These are phyloP conservation scores for Boletales sp. DNA, from an alignment of 768 basidiomycete genomes.

Conservation along the genomic window DNA sequence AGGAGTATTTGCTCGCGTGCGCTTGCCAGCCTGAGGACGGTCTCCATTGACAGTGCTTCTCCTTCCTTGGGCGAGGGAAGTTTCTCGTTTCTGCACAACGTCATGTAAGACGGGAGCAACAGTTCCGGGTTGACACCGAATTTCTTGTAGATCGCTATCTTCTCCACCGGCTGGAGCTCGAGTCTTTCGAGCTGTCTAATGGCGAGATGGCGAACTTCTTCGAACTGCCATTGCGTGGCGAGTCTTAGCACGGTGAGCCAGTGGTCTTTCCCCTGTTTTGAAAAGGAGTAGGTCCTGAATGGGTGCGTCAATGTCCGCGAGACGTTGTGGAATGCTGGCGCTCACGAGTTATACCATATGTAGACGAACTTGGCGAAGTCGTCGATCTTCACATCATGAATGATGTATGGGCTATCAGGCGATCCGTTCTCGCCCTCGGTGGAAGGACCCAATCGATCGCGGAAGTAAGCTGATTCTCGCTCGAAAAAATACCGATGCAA, in stretches of 20 bases:
- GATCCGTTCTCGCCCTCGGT: constrained; percentile 3
- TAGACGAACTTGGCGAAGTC: constrained; percentile 49
- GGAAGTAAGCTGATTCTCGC: constrained; percentile 32
- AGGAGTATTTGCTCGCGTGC: constrained; percentile 47
- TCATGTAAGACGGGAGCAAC: constrained; percentile 50
- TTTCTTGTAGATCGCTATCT: constrained; percentile 54
- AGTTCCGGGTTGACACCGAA: constrained; percentile 46
- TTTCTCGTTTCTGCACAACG: constrained; percentile 47
- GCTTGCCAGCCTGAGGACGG: constrained; percentile 46
- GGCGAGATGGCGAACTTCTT: constrained; percentile 46
- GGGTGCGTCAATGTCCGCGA: neutral
- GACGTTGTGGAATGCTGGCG: constrained; percentile 26
- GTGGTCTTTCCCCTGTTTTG: constrained; percentile 44
- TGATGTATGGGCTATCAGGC: constrained; percentile 1
- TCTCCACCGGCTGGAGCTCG: constrained; percentile 44
- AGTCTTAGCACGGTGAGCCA: constrained; percentile 58
- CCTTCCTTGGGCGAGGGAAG: constrained; percentile 56
- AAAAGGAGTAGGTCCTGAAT: constrained; percentile 51
- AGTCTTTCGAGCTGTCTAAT: constrained; percentile 54
- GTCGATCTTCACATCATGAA: constrained; percentile 25
- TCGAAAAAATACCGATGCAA: constrained; percentile 38
- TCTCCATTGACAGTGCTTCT: constrained; percentile 52
- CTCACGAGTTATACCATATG: constrained; percentile 50
- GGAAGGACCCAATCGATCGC: constrained; percentile 16
- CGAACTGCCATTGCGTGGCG: constrained; percentile 53